Evolutionary conservation across 2,329 filamentous ascomycete species (phyloP).

Genomic region (Beauveria asiatica): DNA sequence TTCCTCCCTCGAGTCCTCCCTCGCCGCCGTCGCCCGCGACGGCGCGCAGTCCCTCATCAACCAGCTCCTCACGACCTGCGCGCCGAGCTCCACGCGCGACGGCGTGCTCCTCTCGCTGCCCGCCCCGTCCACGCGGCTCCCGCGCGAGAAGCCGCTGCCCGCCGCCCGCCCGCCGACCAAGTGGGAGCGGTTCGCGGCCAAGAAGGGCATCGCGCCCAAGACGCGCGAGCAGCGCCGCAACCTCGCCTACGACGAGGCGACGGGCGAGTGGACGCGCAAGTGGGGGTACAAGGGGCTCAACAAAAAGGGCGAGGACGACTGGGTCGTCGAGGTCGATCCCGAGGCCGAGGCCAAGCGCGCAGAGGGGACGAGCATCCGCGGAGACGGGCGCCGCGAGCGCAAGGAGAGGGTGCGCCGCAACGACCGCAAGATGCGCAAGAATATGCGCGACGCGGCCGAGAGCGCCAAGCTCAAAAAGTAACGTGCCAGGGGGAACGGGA

Average conservation of each 20-base stretch:
- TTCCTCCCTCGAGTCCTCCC: slow-evolving; percentile 52
- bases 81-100: slow-evolving; percentile 59
- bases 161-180: slow-evolving; percentile 75
- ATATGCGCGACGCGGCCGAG: slow-evolving; percentile 41
- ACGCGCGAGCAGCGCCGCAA: slow-evolving; percentile 66
- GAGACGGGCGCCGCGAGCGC: slow-evolving; percentile 54
- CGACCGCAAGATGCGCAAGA: slow-evolving; percentile 60
- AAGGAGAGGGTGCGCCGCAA: slow-evolving; percentile 64
- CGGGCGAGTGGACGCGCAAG: slow-evolving; percentile 81
- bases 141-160: slow-evolving; percentile 87
- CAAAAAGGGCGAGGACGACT: slow-evolving; percentile 73
- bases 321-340: slow-evolving; percentile 87
- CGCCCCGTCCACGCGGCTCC: slow-evolving; percentile 57
- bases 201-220: slow-evolving; percentile 94
- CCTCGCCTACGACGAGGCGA: slow-evolving; percentile 75
- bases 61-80: slow-evolving; percentile 84
- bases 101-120: slow-evolving; percentile 78
- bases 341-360: slow-evolving; percentile 57
- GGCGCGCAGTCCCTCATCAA: slow-evolving; percentile 89
- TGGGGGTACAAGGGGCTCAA: slow-evolving; percentile 94
- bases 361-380: slow-evolving; percentile 52
- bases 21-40: slow-evolving; percentile 71
- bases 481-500: not conserved
- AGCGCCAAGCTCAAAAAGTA: slow-evolving; percentile 6
- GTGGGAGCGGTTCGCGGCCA: slow-evolving; percentile 92